Percentiles rank a stretch among this genome's conserved stretches.
Evolutionary conservation across 1,284 basidiomycete species (phyloP).

Genomic region (Rhizopogon hawkerae): DNA sequence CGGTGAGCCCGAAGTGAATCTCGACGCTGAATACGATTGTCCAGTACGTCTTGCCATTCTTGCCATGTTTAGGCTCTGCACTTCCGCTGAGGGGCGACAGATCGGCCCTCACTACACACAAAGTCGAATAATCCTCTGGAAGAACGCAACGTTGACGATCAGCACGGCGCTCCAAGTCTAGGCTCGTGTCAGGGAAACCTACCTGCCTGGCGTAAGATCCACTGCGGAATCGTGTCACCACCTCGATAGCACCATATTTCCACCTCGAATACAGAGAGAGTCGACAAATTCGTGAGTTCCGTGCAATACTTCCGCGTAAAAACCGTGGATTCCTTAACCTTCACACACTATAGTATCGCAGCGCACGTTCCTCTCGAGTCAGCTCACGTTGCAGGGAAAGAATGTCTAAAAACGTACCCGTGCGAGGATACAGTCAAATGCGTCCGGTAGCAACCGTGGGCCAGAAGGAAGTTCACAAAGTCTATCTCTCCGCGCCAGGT

Average conservation of each 20-base stretch:
- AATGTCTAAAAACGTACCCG: slow-evolving; percentile 36
- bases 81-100: slow-evolving; percentile 60
- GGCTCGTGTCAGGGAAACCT: slow-evolving; percentile 9
- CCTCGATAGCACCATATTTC: slow-evolving; percentile 76
- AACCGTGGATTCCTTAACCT: slow-evolving; percentile 70
- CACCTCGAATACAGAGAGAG: slow-evolving; percentile 70
- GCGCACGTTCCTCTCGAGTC: slow-evolving; percentile 1
- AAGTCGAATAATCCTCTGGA: slow-evolving; percentile 60
- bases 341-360: slow-evolving; percentile 39
- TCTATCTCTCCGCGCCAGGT: slow-evolving; percentile 50
- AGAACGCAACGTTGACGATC: slow-evolving; percentile 1
- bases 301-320: slow-evolving; percentile 75
- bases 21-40: slow-evolving; percentile 74
- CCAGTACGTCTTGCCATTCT: slow-evolving; percentile 63
- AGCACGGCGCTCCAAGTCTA: background rate
- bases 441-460: slow-evolving; percentile 63
- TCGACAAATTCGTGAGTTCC: slow-evolving; percentile 63
- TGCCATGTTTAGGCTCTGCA: slow-evolving; percentile 56
- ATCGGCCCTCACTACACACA: slow-evolving; percentile 70
- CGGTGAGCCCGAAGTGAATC: slow-evolving; percentile 72
- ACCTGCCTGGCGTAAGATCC: slow-evolving; percentile 62
- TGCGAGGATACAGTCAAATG: slow-evolving; percentile 69
- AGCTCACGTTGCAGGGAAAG: slow-evolving; percentile 8
- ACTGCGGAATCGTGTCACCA: slow-evolving; percentile 56
- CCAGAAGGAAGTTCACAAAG: slow-evolving; percentile 69